phyloP scores from a whole-genome alignment of 495 filamentous ascomycete species.

The Aspergillus incahuasiensis region DNA sequence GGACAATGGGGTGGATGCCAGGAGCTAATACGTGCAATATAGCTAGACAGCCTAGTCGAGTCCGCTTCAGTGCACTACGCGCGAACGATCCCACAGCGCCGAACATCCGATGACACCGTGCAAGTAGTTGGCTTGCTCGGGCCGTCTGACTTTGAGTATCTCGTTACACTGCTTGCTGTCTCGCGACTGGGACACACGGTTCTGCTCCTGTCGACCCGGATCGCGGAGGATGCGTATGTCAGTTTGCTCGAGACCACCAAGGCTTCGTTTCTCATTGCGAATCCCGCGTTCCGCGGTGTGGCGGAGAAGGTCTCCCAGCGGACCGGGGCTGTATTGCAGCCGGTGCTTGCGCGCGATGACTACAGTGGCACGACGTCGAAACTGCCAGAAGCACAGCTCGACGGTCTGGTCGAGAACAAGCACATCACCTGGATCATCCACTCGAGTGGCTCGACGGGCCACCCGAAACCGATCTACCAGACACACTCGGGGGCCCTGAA shows the following conservation, averaged over 20 bases:
- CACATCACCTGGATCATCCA: constrained; percentile 40
- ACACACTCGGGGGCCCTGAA: constrained; percentile 36
- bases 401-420: constrained; percentile 20
- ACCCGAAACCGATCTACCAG: constrained; percentile 39
- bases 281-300: constrained; percentile 16
- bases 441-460: constrained; percentile 38
- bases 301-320: constrained; percentile 13
- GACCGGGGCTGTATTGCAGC: constrained; percentile 10
- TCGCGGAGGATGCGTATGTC: constrained; percentile 40
- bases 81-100: constrained; percentile 16
- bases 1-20: no score
- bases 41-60: constrained; percentile 30
- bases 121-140: constrained; percentile 41
- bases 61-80: constrained; percentile 24
- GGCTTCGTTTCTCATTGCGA: constrained; percentile 17
- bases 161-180: constrained; percentile 39
- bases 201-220: constrained; percentile 42
- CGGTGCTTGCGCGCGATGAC: constrained; percentile 7
- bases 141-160: constrained; percentile 39
- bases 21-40: background rate
- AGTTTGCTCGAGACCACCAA: constrained; percentile 30
- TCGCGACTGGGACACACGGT: constrained; percentile 44
- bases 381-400: constrained; percentile 15
- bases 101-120: constrained; percentile 28
- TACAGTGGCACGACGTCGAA: constrained; percentile 1